Percentiles rank a stretch among this genome's conserved stretches.
Evolutionary conservation across 192 early-diverging fungal genomes (phyloP).

Genomic region (Phlyctochytrium planicorne): DNA sequence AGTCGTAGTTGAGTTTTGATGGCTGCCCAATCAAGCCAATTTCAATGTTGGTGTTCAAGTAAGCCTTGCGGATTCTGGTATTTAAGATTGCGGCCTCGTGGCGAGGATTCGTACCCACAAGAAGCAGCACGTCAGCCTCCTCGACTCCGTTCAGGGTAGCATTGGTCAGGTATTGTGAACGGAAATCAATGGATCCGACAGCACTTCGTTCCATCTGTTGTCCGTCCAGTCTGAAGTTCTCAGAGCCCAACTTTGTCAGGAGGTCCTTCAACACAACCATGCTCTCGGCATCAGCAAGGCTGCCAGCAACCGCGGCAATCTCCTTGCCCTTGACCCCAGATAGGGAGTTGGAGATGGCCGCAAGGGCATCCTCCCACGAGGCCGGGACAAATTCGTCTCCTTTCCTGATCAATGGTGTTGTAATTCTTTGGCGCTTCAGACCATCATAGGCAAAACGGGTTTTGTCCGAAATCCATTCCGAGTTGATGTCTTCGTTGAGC

Average conservation of each 20-base stretch:
- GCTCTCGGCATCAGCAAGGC: slow-evolving; percentile 90
- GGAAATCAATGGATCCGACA: slow-evolving; percentile 71
- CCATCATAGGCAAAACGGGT: slow-evolving; percentile 94
- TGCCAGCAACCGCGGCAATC: slow-evolving; percentile 86
- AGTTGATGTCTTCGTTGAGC: slow-evolving; percentile 96
- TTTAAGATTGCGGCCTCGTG: slow-evolving; percentile 96
- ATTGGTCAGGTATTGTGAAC: slow-evolving; percentile 88
- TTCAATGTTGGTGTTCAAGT: slow-evolving; percentile 75
- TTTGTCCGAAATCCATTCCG: slow-evolving; percentile 99
- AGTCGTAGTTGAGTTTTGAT: slow-evolving; percentile 87
- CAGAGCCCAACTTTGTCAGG: slow-evolving; percentile 81
- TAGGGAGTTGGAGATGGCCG: slow-evolving; percentile 66
- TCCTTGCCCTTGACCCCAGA: slow-evolving; percentile 55
- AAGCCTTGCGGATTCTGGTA: slow-evolving; percentile 93
- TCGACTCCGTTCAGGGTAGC: slow-evolving; percentile 83
- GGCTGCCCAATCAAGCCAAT: slow-evolving; percentile 79
- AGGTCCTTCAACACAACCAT: slow-evolving; percentile 95
- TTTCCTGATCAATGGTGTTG: slow-evolving; percentile 82
- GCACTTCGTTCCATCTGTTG: slow-evolving; percentile 48
- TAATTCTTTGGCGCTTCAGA: slow-evolving; percentile 92
- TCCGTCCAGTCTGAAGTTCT: slow-evolving; percentile 78
- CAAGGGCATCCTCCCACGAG: slow-evolving; percentile 86
- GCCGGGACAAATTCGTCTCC: slow-evolving; percentile 79
- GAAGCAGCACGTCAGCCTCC: slow-evolving; percentile 86
- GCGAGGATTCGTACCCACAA: slow-evolving; percentile 94